phyloP scores from a whole-genome alignment of 805 yeast species.

The Helenozyma rhizophorensis region DNA sequence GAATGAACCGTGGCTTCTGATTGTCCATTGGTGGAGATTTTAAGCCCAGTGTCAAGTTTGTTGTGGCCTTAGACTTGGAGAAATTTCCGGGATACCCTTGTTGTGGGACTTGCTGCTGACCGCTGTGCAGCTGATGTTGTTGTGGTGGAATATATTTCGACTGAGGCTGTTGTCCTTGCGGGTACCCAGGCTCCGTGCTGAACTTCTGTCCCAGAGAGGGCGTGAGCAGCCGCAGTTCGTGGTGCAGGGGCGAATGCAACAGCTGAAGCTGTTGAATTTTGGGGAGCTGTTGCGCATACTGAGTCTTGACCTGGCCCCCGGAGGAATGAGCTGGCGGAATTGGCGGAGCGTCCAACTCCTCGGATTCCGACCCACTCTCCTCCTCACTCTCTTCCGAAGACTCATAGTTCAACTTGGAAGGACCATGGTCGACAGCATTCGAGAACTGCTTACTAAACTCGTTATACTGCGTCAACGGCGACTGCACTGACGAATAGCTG shows the following conservation, averaged over 20 bases:
- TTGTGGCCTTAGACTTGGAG: slow-evolving; percentile 3
- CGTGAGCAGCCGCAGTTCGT: slow-evolving; percentile 9
- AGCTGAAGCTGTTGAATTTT: slow-evolving; percentile 13
- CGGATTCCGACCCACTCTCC: slow-evolving; percentile 1
- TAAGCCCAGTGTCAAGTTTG: slow-evolving; percentile 4
- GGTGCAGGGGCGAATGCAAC: slow-evolving; percentile 9
- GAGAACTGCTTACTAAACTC: slow-evolving; percentile 38
- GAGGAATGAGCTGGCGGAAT: slow-evolving; percentile 8
- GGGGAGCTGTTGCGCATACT: slow-evolving; percentile 9
- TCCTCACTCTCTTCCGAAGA: not conserved
- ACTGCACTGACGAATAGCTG: slow-evolving; percentile 35
- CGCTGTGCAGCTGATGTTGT: too few species aligned
- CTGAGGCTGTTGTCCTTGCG: too few species aligned
- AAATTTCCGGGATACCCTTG: too few species aligned
- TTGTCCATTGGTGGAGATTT: slow-evolving; percentile 1
- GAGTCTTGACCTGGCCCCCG: not conserved
- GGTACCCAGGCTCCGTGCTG: slow-evolving; percentile 1
- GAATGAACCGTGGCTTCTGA: slow-evolving; percentile 28
- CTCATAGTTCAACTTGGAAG: slow-evolving; percentile 9
- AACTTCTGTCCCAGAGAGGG: slow-evolving; percentile 13
- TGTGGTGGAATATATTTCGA: too few species aligned
- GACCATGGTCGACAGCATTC: slow-evolving; percentile 16
- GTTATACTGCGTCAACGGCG: slow-evolving; percentile 40
- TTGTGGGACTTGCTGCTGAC: too few species aligned
- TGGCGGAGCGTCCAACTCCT: slow-evolving; percentile 4